Percentiles rank a stretch among this genome's conserved stretches.
These are phyloP conservation scores for Aspergillus nidulans DNA, from an alignment of 495 filamentous ascomycete species.

Conservation along the genomic window DNA sequence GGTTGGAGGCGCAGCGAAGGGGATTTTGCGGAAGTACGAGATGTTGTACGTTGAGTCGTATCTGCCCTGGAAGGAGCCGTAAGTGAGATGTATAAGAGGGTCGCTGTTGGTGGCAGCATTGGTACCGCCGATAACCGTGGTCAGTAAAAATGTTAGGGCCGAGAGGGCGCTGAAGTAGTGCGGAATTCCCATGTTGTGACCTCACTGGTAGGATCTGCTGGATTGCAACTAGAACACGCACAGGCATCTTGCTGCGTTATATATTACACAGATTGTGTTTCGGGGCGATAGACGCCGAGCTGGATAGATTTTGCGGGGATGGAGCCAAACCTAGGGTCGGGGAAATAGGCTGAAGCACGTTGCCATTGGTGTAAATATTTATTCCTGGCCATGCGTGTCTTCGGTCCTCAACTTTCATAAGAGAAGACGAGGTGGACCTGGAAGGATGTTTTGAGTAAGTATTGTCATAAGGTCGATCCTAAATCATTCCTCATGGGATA, in stretches of 20 bases:
- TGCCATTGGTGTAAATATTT: constrained; percentile 19
- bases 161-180: neutral
- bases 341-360: neutral
- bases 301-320: neutral
- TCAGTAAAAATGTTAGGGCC: constrained; percentile 5
- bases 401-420: too few species aligned
- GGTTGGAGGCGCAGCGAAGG: constrained; percentile 54
- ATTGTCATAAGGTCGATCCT: too few species aligned
- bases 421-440: too few species aligned
- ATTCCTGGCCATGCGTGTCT: neutral
- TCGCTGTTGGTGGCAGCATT: constrained; percentile 11
- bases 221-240: neutral
- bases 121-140: constrained; percentile 7
- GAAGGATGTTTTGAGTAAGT: too few species aligned
- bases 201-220: neutral
- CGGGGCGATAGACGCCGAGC: constrained; percentile 15
- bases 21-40: constrained; percentile 53
- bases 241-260: neutral
- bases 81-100: constrained; percentile 40
- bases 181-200: constrained; percentile 3
- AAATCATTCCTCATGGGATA: neutral
- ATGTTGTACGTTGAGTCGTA: constrained; percentile 49
- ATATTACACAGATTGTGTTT: neutral
- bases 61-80: constrained; percentile 55
- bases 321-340: neutral